Conservation (phyloP, 1,139 yeast species). For the Pichia sp. region DNA sequence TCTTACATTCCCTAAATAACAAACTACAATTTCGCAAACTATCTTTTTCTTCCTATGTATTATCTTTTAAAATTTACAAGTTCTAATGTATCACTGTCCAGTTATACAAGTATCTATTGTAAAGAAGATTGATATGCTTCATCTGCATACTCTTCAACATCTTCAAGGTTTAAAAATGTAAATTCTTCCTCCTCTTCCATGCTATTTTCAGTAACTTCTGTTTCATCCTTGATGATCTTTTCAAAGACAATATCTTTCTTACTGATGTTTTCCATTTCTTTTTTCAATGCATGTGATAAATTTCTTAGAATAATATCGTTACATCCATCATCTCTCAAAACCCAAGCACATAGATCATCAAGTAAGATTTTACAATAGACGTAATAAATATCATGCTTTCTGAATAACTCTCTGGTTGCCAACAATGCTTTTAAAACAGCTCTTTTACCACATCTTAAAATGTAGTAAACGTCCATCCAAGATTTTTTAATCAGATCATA, state of each 20-base stretch:
- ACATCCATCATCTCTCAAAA: constrained; percentile 54
- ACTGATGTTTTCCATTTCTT: constrained; percentile 26
- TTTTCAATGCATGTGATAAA: constrained; percentile 64
- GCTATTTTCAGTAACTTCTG: constrained; percentile 10
- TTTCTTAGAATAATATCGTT: constrained; percentile 50
- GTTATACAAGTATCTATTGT: background rate
- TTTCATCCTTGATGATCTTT: constrained; percentile 27
- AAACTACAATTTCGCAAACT: too few relatives aligned
- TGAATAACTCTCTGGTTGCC: constrained; percentile 66
- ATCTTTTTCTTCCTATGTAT: too few relatives aligned
- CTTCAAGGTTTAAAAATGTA: constrained; percentile 42
- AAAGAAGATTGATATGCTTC: constrained; percentile 38
- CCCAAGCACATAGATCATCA: constrained; percentile 82
- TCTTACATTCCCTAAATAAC: too few relatives aligned
- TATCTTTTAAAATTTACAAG: too few relatives aligned
- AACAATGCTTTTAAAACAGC: constrained; percentile 59
- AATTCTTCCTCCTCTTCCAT: constrained; percentile 33
- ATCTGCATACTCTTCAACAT: constrained; percentile 57
- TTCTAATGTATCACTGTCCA: constrained; percentile 34
- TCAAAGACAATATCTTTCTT: constrained; percentile 39
- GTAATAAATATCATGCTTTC: constrained; percentile 84
- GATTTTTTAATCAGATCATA: constrained; percentile 56
- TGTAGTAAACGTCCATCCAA: constrained; percentile 74
- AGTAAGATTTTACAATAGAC: constrained; percentile 80
- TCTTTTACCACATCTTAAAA: constrained; percentile 68